Conservation (phyloP, 768 basidiomycete species). For the Kockovaella imperatae region DNA sequence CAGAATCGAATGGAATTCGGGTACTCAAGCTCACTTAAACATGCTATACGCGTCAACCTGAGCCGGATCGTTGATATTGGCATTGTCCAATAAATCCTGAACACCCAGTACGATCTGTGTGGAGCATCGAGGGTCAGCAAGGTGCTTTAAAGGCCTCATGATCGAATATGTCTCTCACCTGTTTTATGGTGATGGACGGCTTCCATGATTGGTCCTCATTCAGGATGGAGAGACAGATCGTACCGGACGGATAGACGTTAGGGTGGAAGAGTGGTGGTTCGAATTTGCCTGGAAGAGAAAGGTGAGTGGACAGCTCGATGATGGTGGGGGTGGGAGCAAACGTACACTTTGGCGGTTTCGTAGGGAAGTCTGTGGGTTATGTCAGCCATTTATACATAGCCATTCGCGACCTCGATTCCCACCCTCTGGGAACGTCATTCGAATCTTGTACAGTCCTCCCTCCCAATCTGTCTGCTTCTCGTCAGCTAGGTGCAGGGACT, state of each 20-base stretch:
- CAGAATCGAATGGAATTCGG: neutral
- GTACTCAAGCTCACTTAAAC: constrained; percentile 74
- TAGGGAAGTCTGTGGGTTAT: constrained; percentile 36
- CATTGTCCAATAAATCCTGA: constrained; percentile 89
- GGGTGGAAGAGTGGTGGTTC: constrained; percentile 91
- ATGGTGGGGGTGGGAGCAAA: neutral
- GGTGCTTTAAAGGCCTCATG: neutral
- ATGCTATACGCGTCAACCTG: constrained; percentile 98
- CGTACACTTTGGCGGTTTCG: constrained; percentile 44
- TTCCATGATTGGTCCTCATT: constrained; percentile 99
- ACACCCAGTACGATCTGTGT: constrained; percentile 84
- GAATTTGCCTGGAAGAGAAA: constrained; percentile 78
- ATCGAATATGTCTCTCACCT: constrained; percentile 53
- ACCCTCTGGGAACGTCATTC: constrained; percentile 97
- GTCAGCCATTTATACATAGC: constrained; percentile 1
- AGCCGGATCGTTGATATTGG: constrained; percentile 94
- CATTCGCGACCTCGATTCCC: constrained; percentile 8
- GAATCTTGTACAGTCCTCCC: constrained; percentile 84
- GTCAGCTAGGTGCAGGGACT: constrained; percentile 7
- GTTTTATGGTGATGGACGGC: constrained; percentile 97
- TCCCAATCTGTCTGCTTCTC: constrained; percentile 86
- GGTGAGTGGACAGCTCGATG: constrained; percentile 1
- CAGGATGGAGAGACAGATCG: constrained; percentile 92
- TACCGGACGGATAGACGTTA: constrained; percentile 97
- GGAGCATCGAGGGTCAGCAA: neutral